Evolutionary conservation across 768 basidiomycete genomes (phyloP).

Genomic region (Filobasidium floriforme): DNA sequence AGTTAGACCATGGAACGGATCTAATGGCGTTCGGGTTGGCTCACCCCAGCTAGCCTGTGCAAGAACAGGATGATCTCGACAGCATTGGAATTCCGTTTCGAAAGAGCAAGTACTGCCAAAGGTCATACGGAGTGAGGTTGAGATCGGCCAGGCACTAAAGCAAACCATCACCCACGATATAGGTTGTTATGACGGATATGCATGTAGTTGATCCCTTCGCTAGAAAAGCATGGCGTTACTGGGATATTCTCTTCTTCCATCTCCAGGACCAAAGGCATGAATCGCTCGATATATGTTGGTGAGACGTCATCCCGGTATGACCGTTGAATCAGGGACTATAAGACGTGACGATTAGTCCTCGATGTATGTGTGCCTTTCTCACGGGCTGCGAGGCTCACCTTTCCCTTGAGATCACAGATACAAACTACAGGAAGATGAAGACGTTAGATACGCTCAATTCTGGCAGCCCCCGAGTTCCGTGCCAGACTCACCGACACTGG

Average conservation of each 20-base stretch:
- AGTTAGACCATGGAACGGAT: background rate
- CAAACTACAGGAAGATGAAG: conserved; percentile 52
- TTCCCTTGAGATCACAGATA: conserved; percentile 96
- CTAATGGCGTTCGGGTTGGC: too few species aligned
- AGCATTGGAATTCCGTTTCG: conserved; percentile 91
- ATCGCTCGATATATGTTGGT: conserved; percentile 78
- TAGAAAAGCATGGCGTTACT: conserved; percentile 91
- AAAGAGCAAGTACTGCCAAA: conserved; percentile 75
- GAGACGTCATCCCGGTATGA: conserved; percentile 95
- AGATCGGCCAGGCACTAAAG: background rate
- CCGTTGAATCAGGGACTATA: conserved; percentile 79
- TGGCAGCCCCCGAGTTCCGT: background rate
- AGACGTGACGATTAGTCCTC: background rate
- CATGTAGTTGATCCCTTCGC: conserved; percentile 93
- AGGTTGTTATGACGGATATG: conserved; percentile 97
- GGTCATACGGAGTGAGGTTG: background rate
- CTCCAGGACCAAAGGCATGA: conserved; percentile 84
- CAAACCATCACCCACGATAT: conserved; percentile 60
- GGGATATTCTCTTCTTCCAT: conserved; percentile 96
- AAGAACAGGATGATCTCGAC: conserved; percentile 94
- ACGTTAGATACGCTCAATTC: background rate
- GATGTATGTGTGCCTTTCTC: background rate
- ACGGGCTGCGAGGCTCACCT: conserved; percentile 44
- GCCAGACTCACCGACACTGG: conserved; percentile 1
- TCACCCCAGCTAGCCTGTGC: conserved; percentile 65